Percentiles rank a stretch among this genome's conserved stretches.
phyloP scores from a whole-genome alignment of 2,329 filamentous ascomycete species.

The Pleomassaria siparia region DNA sequence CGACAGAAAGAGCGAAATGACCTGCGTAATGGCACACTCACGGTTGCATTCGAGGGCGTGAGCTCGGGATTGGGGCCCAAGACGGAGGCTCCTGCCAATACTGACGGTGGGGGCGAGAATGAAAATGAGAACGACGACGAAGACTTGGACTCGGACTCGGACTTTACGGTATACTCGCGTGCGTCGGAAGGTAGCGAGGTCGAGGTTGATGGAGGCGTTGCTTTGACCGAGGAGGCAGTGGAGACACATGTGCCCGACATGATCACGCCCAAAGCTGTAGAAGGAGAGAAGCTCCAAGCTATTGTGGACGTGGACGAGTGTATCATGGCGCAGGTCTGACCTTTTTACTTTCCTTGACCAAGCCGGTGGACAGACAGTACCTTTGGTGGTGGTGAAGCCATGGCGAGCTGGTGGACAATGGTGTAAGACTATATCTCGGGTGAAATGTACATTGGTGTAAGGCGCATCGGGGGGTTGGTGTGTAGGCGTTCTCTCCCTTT shows the following conservation, averaged over 20 bases:
- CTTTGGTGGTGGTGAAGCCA: not conserved
- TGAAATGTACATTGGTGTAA: not conserved
- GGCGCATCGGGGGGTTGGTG: not conserved
- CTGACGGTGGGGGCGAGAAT: not conserved
- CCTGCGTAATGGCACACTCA: conserved; percentile 16
- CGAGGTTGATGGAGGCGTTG: conserved; percentile 55
- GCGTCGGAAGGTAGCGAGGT: conserved; percentile 42
- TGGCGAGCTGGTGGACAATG: no score
- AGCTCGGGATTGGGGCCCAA: not conserved
- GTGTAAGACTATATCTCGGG: not conserved
- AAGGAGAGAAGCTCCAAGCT: conserved; percentile 9
- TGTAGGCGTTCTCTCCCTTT: not conserved
- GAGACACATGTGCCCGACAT: conserved; percentile 48
- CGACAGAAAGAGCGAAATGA: conserved; percentile 29
- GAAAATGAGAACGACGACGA: conserved; percentile 1
- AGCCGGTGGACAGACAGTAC: not conserved
- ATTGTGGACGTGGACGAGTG: conserved; percentile 7
- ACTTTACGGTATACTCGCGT: conserved; percentile 24
- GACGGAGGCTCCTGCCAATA: not conserved
- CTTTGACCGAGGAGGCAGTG: conserved; percentile 59
- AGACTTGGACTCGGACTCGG: conserved; percentile 15
- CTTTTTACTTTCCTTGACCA: not conserved
- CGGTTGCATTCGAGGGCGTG: conserved; percentile 18
- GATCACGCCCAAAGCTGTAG: conserved; percentile 10
- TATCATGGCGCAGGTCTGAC: conserved; percentile 32